phyloP scores from a whole-genome alignment of 371 early-diverging fungal genomes.

The Rhizopus microsporus region DNA sequence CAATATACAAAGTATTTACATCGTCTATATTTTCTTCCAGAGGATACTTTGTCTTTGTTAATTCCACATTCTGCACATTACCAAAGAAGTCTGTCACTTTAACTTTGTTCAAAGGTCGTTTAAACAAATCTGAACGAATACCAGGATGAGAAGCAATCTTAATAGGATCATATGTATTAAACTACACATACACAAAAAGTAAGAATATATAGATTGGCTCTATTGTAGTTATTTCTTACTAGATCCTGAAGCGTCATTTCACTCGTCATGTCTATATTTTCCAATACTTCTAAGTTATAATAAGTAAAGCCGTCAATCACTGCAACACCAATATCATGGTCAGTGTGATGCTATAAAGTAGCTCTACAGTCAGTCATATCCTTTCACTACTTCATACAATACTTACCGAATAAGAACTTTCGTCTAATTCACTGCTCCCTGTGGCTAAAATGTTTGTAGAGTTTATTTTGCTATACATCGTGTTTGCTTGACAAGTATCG shows the following conservation, averaged over 20 bases:
- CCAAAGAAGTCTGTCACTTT: conserved; percentile 95
- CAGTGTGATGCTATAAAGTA: conserved; percentile 75
- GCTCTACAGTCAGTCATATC: neutral
- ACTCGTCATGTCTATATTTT: conserved; percentile 79
- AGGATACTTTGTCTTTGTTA: conserved; percentile 59
- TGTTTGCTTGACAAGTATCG: conserved; percentile 97
- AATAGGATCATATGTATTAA: conserved; percentile 73
- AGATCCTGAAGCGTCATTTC: conserved; percentile 73
- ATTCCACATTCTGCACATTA: conserved; percentile 85
- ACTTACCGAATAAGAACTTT: conserved; percentile 92
- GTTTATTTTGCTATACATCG: conserved; percentile 88
- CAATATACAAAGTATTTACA: neutral
- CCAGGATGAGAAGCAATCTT: conserved; percentile 82
- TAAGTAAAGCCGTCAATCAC: conserved; percentile 97
- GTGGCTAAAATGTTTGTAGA: conserved; percentile 92
- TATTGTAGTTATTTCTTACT: conserved; percentile 36
- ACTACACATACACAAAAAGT: conserved; percentile 56
- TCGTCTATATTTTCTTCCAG: conserved; percentile 14
- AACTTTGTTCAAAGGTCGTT: conserved; percentile 70
- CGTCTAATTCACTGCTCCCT: conserved; percentile 81
- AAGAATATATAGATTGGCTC: neutral
- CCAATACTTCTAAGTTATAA: conserved; percentile 87
- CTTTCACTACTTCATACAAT: neutral
- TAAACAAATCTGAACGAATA: conserved; percentile 82
- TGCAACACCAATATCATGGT: conserved; percentile 91